Percentiles rank a stretch among this genome's conserved stretches.
phyloP scores from a whole-genome alignment of 2,329 filamentous ascomycete species.

The Colletotrichum sp. region DNA sequence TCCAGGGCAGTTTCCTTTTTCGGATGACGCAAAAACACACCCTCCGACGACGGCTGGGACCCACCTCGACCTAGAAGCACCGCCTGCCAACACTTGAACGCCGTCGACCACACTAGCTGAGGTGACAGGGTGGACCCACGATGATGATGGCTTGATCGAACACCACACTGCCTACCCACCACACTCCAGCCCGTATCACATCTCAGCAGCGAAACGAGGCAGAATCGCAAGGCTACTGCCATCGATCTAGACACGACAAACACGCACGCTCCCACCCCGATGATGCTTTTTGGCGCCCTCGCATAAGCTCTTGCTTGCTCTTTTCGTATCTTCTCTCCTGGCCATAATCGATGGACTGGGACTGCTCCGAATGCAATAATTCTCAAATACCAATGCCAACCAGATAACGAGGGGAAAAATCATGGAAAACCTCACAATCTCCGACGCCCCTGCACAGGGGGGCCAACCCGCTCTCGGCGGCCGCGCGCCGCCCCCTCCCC shows the following conservation, averaged over 20 bases:
- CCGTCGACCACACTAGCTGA: neutral
- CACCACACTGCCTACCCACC: neutral
- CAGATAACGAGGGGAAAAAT: neutral
- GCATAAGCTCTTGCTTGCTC: neutral
- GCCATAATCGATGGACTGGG: constrained; percentile 21
- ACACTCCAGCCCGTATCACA: neutral
- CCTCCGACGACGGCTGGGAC: neutral
- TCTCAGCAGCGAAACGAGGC: neutral
- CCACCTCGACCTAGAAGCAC: neutral
- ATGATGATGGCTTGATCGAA: constrained; percentile 16
- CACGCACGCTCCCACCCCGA: neutral
- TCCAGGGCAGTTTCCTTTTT: neutral
- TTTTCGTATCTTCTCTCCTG: neutral
- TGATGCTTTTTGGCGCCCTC: neutral
- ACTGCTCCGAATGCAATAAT: constrained; percentile 16
- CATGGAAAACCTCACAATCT: constrained; percentile 61
- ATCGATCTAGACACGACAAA: neutral
- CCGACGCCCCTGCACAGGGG: constrained; percentile 52
- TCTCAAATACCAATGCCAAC: constrained; percentile 18
- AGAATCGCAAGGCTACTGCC: neutral
- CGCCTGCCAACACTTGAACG: neutral
- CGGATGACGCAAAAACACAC: neutral
- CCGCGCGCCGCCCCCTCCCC: constrained; percentile 44
- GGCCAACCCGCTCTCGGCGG: constrained; percentile 32
- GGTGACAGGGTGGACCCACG: constrained; percentile 4